Base-by-base conservation (phyloP, 352 stramenopile genomes). In the Halophytophthora polymorphica region DNA sequence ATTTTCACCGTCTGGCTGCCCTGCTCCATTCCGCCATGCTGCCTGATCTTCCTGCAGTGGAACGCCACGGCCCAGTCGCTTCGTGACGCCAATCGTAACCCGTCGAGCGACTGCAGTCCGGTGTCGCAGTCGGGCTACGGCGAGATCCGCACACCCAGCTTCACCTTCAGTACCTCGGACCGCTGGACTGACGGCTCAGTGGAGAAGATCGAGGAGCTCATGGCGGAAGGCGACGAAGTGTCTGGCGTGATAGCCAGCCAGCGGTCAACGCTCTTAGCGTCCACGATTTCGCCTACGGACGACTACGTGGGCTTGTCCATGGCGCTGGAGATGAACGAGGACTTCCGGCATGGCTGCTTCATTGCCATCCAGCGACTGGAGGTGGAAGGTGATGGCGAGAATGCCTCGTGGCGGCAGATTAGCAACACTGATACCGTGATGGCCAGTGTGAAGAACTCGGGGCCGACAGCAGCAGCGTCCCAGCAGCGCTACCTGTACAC, bases 1-100 rank as follows among this genome's bases (percentile, higher is more conserved):
- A 83, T 95, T 59, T 93, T 90, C 52, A 91, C 81, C 2, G 83
- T 95, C 2, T 95, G 84, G 84, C 61, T 95, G 2, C 84, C 84
- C 11, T 86, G 74, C 36, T 91, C 81, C 19, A 95, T 95, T 51
- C 84, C 84, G 33, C 83, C 84, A 34, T 91, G 80, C 50, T 93
- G 80, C 49, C 57, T 95, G 19, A 92, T 95, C 46, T 95, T 93
- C 55, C 56, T 95, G 17, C 84, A 95, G 61, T 94, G 84, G 84
- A 94, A 94, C 53, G 78, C 82, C 14, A 92, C 84, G 2, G 78
- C 84, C 0, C 87, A 93, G 54, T 86, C 82, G n/a, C 54, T 95
- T 19, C 75, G 82, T 6, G 74, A 95, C 28, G 71, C 77, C 3
- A 61, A 66, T 46, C 60, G 60, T 5, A 73, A 85, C 7, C 21